A percentile compares a stretch with the other conserved stretches of the same genome.
These are phyloP conservation scores for Leccinum fuscescens DNA, from an alignment of 1,284 basidiomycete genomes.

Conservation along the genomic window DNA sequence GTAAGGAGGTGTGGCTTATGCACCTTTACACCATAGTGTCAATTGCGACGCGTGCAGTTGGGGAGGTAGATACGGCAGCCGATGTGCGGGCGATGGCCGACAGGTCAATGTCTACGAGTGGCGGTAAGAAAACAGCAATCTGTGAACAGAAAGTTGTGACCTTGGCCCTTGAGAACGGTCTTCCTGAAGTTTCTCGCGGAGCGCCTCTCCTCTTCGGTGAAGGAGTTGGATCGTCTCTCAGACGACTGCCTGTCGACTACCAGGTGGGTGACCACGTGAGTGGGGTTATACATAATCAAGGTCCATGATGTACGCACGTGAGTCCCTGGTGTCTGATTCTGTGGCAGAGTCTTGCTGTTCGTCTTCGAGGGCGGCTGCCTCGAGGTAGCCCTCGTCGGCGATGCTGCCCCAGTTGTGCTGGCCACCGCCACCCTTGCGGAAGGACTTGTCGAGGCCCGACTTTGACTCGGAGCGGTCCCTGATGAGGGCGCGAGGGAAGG, in stretches of 20 bases:
- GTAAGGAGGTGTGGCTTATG: constrained; percentile 15
- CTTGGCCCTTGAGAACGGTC: constrained; percentile 58
- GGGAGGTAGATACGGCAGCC: constrained; percentile 66
- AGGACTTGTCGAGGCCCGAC: constrained; percentile 68
- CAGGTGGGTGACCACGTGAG: constrained; percentile 6
- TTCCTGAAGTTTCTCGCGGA: constrained; percentile 64
- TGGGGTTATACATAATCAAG: constrained; percentile 9
- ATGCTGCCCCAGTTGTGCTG: constrained; percentile 82
- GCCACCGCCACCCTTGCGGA: constrained; percentile 80
- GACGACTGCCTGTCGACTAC: constrained; percentile 19
- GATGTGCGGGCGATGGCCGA: constrained; percentile 80
- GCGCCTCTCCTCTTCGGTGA: constrained; percentile 67
- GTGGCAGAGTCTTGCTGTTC: constrained; percentile 46
- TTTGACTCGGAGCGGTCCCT: constrained; percentile 80
- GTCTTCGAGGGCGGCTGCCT: constrained; percentile 52
- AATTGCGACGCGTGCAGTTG: constrained; percentile 41
- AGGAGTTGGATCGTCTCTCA: constrained; percentile 37
- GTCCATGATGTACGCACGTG: constrained; percentile 18
- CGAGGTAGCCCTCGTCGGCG: constrained; percentile 59
- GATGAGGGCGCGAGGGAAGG: constrained; percentile 70
- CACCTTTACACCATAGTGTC: constrained; percentile 39
- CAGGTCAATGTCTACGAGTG: constrained; percentile 58
- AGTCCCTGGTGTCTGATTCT: constrained; percentile 27
- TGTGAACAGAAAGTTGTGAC: constrained; percentile 34
- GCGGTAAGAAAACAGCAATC: constrained; percentile 8